A percentile compares a stretch with the other conserved stretches of the same genome.
phyloP scores from a whole-genome alignment of 164 flowering plant species.

The Kingdonia uniflora region DNA sequence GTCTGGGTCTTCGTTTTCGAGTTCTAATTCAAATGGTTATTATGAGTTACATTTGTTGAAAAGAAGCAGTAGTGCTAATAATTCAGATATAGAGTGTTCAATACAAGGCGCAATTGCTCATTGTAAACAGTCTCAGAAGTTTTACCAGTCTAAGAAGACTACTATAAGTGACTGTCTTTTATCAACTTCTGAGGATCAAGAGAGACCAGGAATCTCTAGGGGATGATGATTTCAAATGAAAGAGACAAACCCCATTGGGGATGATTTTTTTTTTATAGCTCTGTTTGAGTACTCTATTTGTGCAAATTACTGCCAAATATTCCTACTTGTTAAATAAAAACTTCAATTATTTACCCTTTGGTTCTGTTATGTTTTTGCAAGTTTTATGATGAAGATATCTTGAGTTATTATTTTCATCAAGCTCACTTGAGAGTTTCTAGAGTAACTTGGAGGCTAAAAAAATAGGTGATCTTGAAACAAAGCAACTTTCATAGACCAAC shows the following conservation, averaged over 20 bases:
- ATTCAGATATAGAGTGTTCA: conserved; percentile 27
- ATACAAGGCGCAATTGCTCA: conserved; percentile 35
- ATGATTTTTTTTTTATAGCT: background rate
- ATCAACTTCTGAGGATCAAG: conserved; percentile 34
- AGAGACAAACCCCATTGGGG: conserved; percentile 1
- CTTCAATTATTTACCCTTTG: background rate
- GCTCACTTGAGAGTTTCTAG: background rate
- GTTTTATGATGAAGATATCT: too few relatives aligned
- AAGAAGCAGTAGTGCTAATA: conserved; percentile 49
- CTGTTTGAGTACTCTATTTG: background rate
- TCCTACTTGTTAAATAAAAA: background rate
- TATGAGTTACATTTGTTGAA: conserved; percentile 29
- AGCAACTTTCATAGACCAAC: background rate
- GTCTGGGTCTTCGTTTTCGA: conserved; percentile 31
- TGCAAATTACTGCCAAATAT: background rate
- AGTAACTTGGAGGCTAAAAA: conserved; percentile 1
- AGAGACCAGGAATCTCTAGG: conserved; percentile 35
- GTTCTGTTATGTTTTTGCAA: background rate
- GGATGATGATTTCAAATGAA: conserved; percentile 19
- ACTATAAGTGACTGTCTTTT: conserved; percentile 39
- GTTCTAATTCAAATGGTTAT: conserved; percentile 23
- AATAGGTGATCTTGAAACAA: background rate
- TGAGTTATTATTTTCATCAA: too few relatives aligned
- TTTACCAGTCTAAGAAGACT: conserved; percentile 30
- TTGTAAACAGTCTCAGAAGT: conserved; percentile 49